Conservation (phyloP, 495 filamentous ascomycete species). For the Penicillium ochrochloron region DNA sequence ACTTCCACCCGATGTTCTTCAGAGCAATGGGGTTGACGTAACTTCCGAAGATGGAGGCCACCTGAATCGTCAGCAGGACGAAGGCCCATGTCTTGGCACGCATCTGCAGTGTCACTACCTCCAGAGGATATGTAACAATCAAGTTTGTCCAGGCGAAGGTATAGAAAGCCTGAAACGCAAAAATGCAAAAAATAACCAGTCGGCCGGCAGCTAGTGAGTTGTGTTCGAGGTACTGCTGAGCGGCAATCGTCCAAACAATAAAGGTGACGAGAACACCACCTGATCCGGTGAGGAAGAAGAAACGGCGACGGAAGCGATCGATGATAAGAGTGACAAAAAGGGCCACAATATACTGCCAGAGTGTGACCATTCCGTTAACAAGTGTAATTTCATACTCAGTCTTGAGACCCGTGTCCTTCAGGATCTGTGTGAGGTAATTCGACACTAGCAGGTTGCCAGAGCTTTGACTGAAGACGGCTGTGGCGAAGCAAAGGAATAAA, state of each 20-base stretch:
- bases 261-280: constrained; percentile 61
- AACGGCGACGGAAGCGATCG: constrained; percentile 60
- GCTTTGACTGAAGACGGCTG: constrained; percentile 69
- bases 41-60: constrained; percentile 56
- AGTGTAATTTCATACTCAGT: constrained; percentile 50
- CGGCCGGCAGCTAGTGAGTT: constrained; percentile 52
- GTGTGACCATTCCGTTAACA: constrained; percentile 31
- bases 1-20: constrained; percentile 55
- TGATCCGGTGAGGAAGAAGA: constrained; percentile 59
- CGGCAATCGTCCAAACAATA: constrained; percentile 59
- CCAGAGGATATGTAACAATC: constrained; percentile 64
- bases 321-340: constrained; percentile 57
- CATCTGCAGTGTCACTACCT: constrained; percentile 66
- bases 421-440: constrained; percentile 60
- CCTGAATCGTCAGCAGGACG: constrained; percentile 63
- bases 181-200: constrained; percentile 61
- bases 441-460: constrained; percentile 68
- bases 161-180: constrained; percentile 60
- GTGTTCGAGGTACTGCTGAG: constrained; percentile 55
- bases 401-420: constrained; percentile 59
- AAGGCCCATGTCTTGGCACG: constrained; percentile 70
- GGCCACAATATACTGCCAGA: constrained; percentile 53
- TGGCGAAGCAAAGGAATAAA: constrained; percentile 58
- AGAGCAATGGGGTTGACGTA: constrained; percentile 63
- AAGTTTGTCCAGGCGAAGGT: constrained; percentile 64